Base-by-base conservation (phyloP, 1,284 basidiomycete species). In the Xerocomus minutiporus region DNA sequence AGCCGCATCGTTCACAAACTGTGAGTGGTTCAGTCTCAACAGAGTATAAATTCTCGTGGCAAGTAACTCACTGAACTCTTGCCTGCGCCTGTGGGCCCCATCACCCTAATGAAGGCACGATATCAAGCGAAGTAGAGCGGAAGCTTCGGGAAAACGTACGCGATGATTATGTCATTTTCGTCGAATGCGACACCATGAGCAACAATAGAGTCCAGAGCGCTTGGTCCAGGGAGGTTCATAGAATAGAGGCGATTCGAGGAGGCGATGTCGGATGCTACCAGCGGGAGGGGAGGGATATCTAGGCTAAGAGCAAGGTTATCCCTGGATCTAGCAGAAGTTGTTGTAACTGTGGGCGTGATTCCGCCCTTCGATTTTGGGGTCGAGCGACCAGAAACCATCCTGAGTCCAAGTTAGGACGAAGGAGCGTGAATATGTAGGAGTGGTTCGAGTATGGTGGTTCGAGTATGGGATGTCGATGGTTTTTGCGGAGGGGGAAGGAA, bases 81-180 rank as follows among this genome's bases (percentile, higher is more conserved):
- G n/a, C 74, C 73, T 2, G 61, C 67, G 23, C 73, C 74, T 7
- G 73, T 72, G 15, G 63, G 58, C 0, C 73, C 74, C 73, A 75
- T 74, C 20, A 75, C 61, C 11, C 73, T 74, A 20, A 34, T 12
- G 6, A 12, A n/a, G 8, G 49, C 0, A 1, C 28, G 5, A 23
- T 40, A 8, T 23, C 8, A 25, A 51, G 38, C 5, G 13, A 42
- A 47, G 34, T 20, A 17, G 38, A 41, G 9, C 8, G 5, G 11
- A 9, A 35, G 34, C 2, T 17, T 1, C 11, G 3, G 7, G 12
- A 23, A 29, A 29, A 62, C 60, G 9, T 57, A 61, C 61, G 57
- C 60, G 1, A 61, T 57, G 3, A 61, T 40, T 42, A 54, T 48
- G 11, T 64, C 54, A 40, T 46, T 8, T 32, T 50, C 38, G 17